phyloP scores from a whole-genome alignment of 164 flowering plant genomes.

The Liquidambar formosana region DNA sequence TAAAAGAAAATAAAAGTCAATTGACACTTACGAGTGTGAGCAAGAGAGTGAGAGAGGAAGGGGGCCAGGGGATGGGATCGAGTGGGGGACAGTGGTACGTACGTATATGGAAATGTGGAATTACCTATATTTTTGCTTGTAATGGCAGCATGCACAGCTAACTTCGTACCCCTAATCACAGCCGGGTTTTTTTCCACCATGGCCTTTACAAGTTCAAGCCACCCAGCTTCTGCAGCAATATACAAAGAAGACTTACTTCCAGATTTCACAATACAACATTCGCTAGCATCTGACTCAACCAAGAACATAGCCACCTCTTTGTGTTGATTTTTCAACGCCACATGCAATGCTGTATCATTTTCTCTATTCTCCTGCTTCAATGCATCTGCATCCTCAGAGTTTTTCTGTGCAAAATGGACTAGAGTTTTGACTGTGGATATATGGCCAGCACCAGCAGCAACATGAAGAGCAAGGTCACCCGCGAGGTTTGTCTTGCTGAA shows the following conservation, averaged over 20 bases:
- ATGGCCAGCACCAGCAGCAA: not conserved
- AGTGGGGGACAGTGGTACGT: too few relatives aligned
- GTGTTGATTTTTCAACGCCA: not conserved
- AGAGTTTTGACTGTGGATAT: not conserved
- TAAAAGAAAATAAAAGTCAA: too few relatives aligned
- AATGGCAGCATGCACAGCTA: conserved; percentile 6
- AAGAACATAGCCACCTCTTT: not conserved
- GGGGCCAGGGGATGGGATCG: too few relatives aligned
- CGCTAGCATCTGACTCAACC: not conserved
- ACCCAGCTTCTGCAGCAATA: not conserved
- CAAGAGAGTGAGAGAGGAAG: too few relatives aligned
- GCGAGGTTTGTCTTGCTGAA: not conserved
- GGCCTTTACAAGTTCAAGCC: too few relatives aligned
- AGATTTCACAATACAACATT: not conserved
- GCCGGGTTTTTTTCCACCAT: too few relatives aligned
- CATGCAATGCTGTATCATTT: not conserved
- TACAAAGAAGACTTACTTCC: conserved; percentile 2
- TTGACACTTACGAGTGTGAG: too few relatives aligned
- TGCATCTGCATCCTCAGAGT: too few relatives aligned
- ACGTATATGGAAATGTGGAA: too few relatives aligned
- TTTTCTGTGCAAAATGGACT: too few relatives aligned
- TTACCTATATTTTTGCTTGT: conserved; percentile 1
- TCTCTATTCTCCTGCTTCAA: not conserved
- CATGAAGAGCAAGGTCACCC: conserved; percentile 1
- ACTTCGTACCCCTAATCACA: too few relatives aligned